Percentiles rank a stretch among this genome's conserved stretches.
Conservation (phyloP, 2,329 filamentous ascomycete genomes). For the Ilyonectria destructans region DNA sequence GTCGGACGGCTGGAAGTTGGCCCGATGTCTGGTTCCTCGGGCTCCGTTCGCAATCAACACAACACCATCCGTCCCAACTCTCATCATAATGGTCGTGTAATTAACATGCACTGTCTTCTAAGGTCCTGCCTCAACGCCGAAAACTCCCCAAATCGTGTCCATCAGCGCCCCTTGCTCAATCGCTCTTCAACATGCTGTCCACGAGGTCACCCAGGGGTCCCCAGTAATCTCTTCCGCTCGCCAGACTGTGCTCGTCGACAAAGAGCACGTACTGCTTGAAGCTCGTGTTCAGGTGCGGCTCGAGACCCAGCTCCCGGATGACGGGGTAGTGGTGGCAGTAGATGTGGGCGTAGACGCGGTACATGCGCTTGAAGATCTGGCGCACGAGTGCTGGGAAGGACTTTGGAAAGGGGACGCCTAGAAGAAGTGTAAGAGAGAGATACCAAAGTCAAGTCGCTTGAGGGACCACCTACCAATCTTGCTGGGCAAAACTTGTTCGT, state of each 20-base stretch:
- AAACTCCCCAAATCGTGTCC: conserved; percentile 41
- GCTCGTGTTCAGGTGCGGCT: conserved; percentile 97
- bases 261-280: conserved; percentile 99
- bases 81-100: conserved; percentile 43
- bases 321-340: conserved; percentile 99
- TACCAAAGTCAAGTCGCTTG: not conserved
- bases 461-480: conserved; percentile 77
- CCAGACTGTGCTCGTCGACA: conserved; percentile 95
- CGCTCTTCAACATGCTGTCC: conserved; percentile 97
- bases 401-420: conserved; percentile 94
- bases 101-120: conserved; percentile 34
- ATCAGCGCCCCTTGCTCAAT: conserved; percentile 65
- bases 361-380: conserved; percentile 99
- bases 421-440: conserved; percentile 33
- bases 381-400: conserved; percentile 90
- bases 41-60: not conserved
- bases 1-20: no score
- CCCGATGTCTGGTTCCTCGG: not conserved
- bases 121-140: conserved; percentile 31
- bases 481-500: conserved; percentile 95
- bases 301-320: conserved; percentile 92
- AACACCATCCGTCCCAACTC: conserved; percentile 14
- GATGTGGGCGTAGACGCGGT: conserved; percentile 98
- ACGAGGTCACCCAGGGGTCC: conserved; percentile 95
- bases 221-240: conserved; percentile 97